phyloP scores from a whole-genome alignment of 495 filamentous ascomycete species.

The Xylaria flabelliformis region DNA sequence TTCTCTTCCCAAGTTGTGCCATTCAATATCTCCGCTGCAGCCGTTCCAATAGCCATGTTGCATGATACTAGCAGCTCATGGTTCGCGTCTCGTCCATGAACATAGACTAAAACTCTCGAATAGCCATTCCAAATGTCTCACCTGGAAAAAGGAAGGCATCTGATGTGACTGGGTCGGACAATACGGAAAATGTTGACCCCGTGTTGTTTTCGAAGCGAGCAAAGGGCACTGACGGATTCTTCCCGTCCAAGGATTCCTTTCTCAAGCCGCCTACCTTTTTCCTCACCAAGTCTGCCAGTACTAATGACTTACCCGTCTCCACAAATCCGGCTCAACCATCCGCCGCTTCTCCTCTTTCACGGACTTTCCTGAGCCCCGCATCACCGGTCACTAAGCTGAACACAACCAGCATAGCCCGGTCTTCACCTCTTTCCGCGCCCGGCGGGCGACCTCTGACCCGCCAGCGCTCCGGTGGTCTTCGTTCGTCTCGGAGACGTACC shows the following conservation, averaged over 20 bases:
- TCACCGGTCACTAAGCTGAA: constrained; percentile 52
- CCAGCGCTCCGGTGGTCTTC: constrained; percentile 63
- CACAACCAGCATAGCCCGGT: constrained; percentile 41
- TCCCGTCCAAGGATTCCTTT: constrained; percentile 56
- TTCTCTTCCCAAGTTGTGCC: background rate
- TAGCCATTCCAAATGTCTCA: constrained; percentile 46
- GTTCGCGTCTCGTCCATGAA: background rate
- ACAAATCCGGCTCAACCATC: constrained; percentile 33
- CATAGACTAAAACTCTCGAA: constrained; percentile 32
- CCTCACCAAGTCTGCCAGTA: constrained; percentile 50
- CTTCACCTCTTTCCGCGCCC: constrained; percentile 58
- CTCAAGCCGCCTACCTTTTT: constrained; percentile 53
- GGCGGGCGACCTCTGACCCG: constrained; percentile 68
- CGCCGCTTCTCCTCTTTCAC: constrained; percentile 48
- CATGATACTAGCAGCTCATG: background rate
- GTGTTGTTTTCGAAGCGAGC: constrained; percentile 67
- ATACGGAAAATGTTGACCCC: constrained; percentile 86
- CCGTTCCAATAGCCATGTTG: background rate
- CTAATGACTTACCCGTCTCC: constrained; percentile 41
- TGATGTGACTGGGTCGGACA: constrained; percentile 56
- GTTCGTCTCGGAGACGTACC: constrained; percentile 65
- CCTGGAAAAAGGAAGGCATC: constrained; percentile 54
- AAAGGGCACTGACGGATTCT: constrained; percentile 63
- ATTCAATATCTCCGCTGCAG: background rate
- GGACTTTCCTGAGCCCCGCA: constrained; percentile 53